Conservation (phyloP, 73 alveolate genomes). For the Paramecium caudatum region DNA sequence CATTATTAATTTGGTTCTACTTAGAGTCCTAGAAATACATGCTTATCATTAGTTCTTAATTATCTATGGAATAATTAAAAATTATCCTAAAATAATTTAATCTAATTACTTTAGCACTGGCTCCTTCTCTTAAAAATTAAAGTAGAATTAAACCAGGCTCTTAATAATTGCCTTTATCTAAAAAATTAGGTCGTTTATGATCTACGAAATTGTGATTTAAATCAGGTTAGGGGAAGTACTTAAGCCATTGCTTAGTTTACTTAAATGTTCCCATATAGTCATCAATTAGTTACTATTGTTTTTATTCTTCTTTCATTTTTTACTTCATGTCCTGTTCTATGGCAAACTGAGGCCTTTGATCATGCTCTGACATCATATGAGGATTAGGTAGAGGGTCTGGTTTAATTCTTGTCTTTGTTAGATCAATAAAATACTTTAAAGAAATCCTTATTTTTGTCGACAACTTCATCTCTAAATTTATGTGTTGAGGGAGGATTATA, state of each 20-base stretch:
- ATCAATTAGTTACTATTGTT: neutral
- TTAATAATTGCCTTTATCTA: conserved; percentile 52
- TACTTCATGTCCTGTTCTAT: neutral
- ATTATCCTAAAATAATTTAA: conserved; percentile 32
- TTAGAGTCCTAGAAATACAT: conserved; percentile 34
- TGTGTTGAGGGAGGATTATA: conserved; percentile 59
- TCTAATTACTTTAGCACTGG: conserved; percentile 26
- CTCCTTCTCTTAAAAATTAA: conserved; percentile 57
- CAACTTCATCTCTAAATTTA: conserved; percentile 33
- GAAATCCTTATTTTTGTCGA: neutral
- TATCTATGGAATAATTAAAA: conserved; percentile 59
- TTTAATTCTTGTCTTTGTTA: conserved; percentile 24
- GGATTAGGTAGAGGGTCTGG: conserved; percentile 39
- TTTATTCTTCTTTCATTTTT: neutral
- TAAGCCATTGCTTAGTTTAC: conserved; percentile 38
- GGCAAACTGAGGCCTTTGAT: conserved; percentile 49
- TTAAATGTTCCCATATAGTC: conserved; percentile 40
- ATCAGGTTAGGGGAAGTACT: conserved; percentile 46
- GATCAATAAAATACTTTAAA: conserved; percentile 15
- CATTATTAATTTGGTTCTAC: conserved; percentile 51
- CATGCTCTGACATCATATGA: conserved; percentile 62
- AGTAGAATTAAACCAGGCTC: conserved; percentile 60
- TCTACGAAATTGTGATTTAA: conserved; percentile 64
- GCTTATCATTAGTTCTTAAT: conserved; percentile 41
- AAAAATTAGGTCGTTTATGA: conserved; percentile 54